These are phyloP conservation scores for Podosphaera leucotricha DNA, from an alignment of 2,329 filamentous ascomycete species.

Conservation along the genomic window DNA sequence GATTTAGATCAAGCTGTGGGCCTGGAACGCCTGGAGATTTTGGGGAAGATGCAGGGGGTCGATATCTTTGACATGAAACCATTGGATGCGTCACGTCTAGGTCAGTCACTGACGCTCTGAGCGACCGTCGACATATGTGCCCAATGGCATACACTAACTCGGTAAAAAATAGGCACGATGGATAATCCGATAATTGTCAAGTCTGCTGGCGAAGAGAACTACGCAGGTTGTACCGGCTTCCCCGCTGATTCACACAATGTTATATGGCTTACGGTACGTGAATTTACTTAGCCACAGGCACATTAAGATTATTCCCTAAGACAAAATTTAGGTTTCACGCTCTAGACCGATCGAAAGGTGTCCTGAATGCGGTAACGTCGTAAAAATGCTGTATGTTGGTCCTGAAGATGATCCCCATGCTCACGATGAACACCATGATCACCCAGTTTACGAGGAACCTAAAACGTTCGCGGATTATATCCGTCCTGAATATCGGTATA, in stretches of 20 bases:
- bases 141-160: not conserved
- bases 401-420: conserved; percentile 35
- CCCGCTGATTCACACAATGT: conserved; percentile 82
- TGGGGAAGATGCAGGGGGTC: conserved; percentile 97
- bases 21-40: conserved; percentile 93
- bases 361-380: conserved; percentile 85
- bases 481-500: conserved; percentile 58
- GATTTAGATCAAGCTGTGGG: conserved; percentile 91
- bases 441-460: conserved; percentile 49
- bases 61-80: conserved; percentile 98
- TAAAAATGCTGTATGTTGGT: conserved; percentile 96
- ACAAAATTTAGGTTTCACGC: conserved; percentile 43
- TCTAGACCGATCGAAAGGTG: conserved; percentile 86
- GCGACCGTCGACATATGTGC: too few relatives aligned
- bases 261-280: conserved; percentile 66
- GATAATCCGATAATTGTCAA: conserved; percentile 76
- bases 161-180: conserved; percentile 42
- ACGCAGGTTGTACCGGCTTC: conserved; percentile 82
- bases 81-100: conserved; percentile 70
- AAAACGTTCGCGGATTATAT: conserved; percentile 96
- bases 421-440: conserved; percentile 25
- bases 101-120: conserved; percentile 24
- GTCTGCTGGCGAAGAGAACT: conserved; percentile 89
- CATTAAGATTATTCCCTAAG: not conserved
- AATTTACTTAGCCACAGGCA: not conserved